phyloP scores from a whole-genome alignment of 2,329 filamentous ascomycete species.

The Remersonia thermophila region DNA sequence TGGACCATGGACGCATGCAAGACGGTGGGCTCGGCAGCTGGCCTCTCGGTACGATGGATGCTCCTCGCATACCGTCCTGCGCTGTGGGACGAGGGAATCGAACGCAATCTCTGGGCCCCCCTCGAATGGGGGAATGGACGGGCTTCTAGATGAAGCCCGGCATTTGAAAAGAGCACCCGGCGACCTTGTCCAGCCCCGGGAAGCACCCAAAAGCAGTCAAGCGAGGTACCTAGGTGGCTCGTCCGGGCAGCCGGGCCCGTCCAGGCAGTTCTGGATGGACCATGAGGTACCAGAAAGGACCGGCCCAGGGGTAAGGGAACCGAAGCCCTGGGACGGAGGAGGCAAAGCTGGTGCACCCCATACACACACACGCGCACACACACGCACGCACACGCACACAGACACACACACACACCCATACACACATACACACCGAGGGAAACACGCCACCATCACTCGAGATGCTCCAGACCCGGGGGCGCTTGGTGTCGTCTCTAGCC shows the following conservation, averaged over 20 bases:
- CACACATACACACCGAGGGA: background rate
- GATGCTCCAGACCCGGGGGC: background rate
- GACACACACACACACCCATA: too few relatives aligned
- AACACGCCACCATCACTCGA: background rate
- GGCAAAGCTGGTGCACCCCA: too few relatives aligned
- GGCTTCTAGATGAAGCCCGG: too few relatives aligned
- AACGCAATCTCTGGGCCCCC: too few relatives aligned
- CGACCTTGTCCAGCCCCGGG: too few relatives aligned
- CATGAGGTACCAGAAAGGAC: background rate
- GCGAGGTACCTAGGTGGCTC: background rate
- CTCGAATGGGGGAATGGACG: too few relatives aligned
- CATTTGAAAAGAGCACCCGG: too few relatives aligned
- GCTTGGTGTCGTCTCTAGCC: background rate
- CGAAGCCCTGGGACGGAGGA: background rate
- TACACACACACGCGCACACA: too few relatives aligned
- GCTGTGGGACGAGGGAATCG: too few relatives aligned
- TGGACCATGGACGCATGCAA: background rate
- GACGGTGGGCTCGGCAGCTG: slow-evolving; percentile 6
- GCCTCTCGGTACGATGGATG: slow-evolving; percentile 3
- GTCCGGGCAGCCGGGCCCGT: slow-evolving; percentile 11
- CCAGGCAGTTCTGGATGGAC: slow-evolving; percentile 7
- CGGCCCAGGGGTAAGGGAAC: background rate
- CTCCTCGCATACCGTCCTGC: background rate
- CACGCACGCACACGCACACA: too few relatives aligned
- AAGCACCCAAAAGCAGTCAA: too few relatives aligned